Evolutionary conservation across 768 basidiomycete genomes (phyloP).

Genomic region (Lactifluus volemus): DNA sequence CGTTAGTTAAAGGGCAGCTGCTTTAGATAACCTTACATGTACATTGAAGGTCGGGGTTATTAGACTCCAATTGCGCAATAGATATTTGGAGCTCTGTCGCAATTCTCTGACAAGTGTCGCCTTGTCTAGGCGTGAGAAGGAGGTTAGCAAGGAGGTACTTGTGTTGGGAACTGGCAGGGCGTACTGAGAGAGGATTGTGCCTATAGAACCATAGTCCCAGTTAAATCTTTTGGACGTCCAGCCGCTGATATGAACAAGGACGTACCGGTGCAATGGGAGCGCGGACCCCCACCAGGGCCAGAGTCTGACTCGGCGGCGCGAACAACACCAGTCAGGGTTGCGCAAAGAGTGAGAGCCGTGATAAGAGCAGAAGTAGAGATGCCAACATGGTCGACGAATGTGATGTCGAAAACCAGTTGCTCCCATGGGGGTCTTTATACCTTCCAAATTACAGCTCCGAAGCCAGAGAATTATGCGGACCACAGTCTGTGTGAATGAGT

Average conservation of each 20-base stretch:
- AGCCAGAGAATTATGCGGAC: too few relatives aligned
- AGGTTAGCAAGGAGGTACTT: background rate
- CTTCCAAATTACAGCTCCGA: background rate
- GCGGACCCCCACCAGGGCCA: background rate
- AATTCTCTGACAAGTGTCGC: background rate
- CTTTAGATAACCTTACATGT: background rate
- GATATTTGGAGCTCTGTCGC: background rate
- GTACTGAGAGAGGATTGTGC: background rate
- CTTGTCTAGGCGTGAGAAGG: background rate
- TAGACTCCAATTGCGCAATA: background rate
- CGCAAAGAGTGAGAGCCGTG: background rate
- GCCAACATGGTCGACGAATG: background rate
- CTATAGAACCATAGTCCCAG: background rate
- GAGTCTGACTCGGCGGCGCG: background rate
- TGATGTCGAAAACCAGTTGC: background rate
- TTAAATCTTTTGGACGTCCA: background rate
- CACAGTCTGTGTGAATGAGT: too few relatives aligned
- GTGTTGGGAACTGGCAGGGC: background rate
- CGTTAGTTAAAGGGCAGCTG: background rate
- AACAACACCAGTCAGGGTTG: background rate
- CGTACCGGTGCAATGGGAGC: background rate
- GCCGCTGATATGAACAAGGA: background rate
- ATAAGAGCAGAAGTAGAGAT: background rate
- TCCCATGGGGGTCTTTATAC: too few relatives aligned
- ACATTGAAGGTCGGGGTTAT: constrained; percentile 1